These are phyloP conservation scores for Schwanniomyces vanrijiae DNA, from an alignment of 805 yeast species.

Conservation along the genomic window DNA sequence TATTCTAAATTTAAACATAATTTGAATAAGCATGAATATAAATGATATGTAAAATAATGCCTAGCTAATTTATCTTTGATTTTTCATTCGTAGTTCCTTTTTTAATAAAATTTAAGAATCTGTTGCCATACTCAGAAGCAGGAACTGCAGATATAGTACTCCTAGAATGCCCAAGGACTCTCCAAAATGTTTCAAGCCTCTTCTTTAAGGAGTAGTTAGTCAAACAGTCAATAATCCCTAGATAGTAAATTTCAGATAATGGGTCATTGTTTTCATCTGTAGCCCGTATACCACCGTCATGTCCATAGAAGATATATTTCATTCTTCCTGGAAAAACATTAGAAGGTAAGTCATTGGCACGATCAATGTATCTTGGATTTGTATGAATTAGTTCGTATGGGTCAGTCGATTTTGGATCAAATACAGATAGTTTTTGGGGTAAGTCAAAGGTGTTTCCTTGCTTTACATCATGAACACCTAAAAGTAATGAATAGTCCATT, in stretches of 20 bases:
- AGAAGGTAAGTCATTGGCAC: slow-evolving; percentile 41
- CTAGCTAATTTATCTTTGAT: slow-evolving; percentile 4
- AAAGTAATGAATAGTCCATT: slow-evolving; percentile 91
- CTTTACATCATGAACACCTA: slow-evolving; percentile 82
- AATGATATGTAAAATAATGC: not conserved
- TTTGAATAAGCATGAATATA: not conserved
- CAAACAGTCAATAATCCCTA: slow-evolving; percentile 93
- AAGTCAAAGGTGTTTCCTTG: slow-evolving; percentile 48
- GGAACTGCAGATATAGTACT: slow-evolving; percentile 85
- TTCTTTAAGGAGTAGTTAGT: slow-evolving; percentile 77
- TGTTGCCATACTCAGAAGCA: slow-evolving; percentile 82
- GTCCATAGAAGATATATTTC: slow-evolving; percentile 63
- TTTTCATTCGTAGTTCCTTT: slow-evolving; percentile 21
- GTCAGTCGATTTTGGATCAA: slow-evolving; percentile 42
- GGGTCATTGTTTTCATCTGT: slow-evolving; percentile 65
- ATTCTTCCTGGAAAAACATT: slow-evolving; percentile 48
- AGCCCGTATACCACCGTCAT: slow-evolving; percentile 82
- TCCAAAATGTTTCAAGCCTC: slow-evolving; percentile 81
- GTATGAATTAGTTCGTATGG: slow-evolving; percentile 44
- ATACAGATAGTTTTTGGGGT: slow-evolving; percentile 40
- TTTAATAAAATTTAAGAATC: slow-evolving; percentile 73
- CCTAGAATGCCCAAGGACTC: slow-evolving; percentile 68
- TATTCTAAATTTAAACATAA: not conserved
- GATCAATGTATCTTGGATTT: slow-evolving; percentile 44
- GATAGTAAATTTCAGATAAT: slow-evolving; percentile 69